Evolutionary conservation across 1,284 basidiomycete species (phyloP).

Genomic region (Cryptococcus sp.): DNA sequence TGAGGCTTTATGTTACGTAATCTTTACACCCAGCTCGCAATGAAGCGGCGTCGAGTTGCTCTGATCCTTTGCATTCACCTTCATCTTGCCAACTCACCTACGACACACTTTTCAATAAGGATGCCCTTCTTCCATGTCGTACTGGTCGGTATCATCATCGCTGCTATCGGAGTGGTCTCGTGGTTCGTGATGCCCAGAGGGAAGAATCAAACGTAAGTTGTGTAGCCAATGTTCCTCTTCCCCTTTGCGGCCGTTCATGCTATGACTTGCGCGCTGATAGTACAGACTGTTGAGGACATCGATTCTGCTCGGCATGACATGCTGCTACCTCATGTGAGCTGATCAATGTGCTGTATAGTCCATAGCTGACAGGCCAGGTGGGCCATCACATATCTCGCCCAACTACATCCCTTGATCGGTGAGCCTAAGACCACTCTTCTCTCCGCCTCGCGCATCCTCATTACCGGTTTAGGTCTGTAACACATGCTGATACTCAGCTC

Average conservation of each 20-base stretch:
- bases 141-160: conserved; percentile 33
- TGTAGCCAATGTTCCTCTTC: too few species aligned
- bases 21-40: too few species aligned
- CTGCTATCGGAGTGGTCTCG: conserved; percentile 58
- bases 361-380: conserved; percentile 49
- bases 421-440: too few species aligned
- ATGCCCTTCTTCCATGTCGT: conserved; percentile 40
- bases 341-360: neutral
- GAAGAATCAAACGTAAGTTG: conserved; percentile 74
- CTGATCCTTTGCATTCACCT: neutral
- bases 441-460: too few species aligned
- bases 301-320: conserved; percentile 66
- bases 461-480: too few species aligned
- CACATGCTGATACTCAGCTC: conserved; percentile 26
- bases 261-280: too few species aligned
- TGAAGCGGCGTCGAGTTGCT: too few species aligned
- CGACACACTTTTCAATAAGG: neutral
- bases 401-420: conserved; percentile 84
- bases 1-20: too few species aligned
- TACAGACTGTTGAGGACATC: conserved; percentile 75
- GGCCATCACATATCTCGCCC: conserved; percentile 87
- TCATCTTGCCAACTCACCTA: neutral
- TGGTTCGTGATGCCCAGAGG: conserved; percentile 76
- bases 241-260: neutral
- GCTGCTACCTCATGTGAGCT: conserved; percentile 72